phyloP scores from a whole-genome alignment of 306 rosid genomes.

The Lathyrus tuberosus region DNA sequence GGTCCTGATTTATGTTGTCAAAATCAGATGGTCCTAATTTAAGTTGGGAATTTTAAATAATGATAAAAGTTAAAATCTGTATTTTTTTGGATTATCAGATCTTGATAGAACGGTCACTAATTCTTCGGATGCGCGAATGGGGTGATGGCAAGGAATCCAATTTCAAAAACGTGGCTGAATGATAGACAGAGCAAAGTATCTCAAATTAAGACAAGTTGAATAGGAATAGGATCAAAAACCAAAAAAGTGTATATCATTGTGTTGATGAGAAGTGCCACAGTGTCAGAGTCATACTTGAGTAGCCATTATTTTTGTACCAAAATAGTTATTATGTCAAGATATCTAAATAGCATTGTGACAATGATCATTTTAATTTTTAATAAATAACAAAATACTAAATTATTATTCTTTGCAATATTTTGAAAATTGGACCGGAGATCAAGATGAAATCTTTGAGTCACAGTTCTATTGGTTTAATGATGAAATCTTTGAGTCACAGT shows the following conservation, averaged over 20 bases:
- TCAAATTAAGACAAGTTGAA: constrained; percentile 21
- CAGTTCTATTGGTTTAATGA: not conserved
- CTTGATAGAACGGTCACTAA: too few species aligned
- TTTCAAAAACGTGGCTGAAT: not conserved
- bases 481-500: not conserved
- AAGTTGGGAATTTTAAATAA: too few species aligned
- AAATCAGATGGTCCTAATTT: too few species aligned
- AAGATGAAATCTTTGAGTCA: not conserved
- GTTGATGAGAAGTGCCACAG: constrained; percentile 29
- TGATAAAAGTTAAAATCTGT: too few species aligned
- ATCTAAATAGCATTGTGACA: not conserved
- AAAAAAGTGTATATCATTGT: not conserved
- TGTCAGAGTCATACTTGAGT: constrained; percentile 39
- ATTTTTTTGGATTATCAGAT: too few species aligned
- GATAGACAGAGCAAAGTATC: not conserved
- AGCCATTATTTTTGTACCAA: constrained; percentile 19
- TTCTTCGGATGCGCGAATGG: too few species aligned
- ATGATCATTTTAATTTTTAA: not conserved
- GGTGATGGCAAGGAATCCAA: too few species aligned
- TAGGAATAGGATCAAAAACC: constrained; percentile 25
- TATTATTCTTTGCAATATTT: not conserved
- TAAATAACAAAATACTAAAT: not conserved
- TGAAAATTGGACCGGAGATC: not conserved
- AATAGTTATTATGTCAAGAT: not conserved
- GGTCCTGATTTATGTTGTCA: too few species aligned